Evolutionary conservation across 768 basidiomycete genomes (phyloP).

Genomic region (Melanogaster broomeanus): DNA sequence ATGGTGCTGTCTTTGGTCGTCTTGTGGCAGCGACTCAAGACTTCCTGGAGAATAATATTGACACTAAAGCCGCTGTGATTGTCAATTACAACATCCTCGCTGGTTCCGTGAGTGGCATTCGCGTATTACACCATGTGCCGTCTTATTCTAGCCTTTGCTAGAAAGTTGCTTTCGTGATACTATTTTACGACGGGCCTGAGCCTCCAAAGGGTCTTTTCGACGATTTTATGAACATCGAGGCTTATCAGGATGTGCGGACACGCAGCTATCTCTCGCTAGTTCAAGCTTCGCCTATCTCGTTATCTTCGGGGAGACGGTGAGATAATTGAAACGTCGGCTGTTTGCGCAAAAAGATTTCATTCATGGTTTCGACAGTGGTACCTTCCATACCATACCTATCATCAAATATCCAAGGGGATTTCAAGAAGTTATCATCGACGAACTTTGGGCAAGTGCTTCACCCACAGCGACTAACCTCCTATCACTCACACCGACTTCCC

Average conservation of each 20-base stretch:
- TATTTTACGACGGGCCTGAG: slow-evolving; percentile 59
- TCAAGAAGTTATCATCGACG: slow-evolving; percentile 16
- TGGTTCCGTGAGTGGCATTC: background rate
- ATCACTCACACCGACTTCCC: slow-evolving; percentile 9
- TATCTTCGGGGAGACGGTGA: slow-evolving; percentile 24
- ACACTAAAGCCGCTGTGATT: slow-evolving; percentile 38
- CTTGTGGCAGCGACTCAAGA: slow-evolving; percentile 18
- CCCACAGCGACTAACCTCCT: slow-evolving; percentile 1
- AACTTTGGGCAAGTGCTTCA: slow-evolving; percentile 15
- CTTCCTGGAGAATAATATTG: slow-evolving; percentile 20
- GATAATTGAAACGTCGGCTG: background rate
- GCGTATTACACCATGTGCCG: background rate
- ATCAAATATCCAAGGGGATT: slow-evolving; percentile 19
- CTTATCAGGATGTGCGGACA: slow-evolving; percentile 12
- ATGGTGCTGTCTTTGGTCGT: too few relatives aligned
- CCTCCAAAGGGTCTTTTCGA: slow-evolving; percentile 29
- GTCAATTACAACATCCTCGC: slow-evolving; percentile 37
- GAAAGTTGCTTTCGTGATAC: slow-evolving; percentile 28
- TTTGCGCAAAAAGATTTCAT: too few relatives aligned
- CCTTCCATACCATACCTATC: slow-evolving; percentile 28
- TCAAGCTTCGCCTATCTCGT: slow-evolving; percentile 16
- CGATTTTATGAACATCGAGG: slow-evolving; percentile 26
- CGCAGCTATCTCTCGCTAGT: slow-evolving; percentile 29
- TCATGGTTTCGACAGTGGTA: slow-evolving; percentile 8
- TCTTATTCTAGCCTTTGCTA: background rate